These are phyloP conservation scores for Globisporangium rhizosaccharum DNA, from an alignment of 352 stramenopile genomes.

Conservation along the genomic window DNA sequence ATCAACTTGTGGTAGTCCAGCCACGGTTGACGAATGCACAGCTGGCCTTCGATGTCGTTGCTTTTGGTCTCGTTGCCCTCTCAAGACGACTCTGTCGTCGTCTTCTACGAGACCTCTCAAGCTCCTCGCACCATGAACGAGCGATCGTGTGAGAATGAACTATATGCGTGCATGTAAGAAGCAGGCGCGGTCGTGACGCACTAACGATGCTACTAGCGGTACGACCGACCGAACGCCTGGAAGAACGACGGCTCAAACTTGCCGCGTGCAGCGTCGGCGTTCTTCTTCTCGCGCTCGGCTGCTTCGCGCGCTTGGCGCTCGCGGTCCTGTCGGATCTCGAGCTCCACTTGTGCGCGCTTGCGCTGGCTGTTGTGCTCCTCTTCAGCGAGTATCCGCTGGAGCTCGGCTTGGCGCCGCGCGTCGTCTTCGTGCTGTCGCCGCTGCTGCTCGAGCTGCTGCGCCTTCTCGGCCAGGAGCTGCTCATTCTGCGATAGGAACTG, in stretches of 20 bases:
- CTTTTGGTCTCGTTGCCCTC: too few species aligned
- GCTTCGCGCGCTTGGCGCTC: constrained; percentile 46
- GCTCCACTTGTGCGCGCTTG: constrained; percentile 39
- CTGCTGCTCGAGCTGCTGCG: constrained; percentile 28
- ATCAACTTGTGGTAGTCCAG: too few species aligned
- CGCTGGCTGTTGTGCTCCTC: constrained; percentile 51
- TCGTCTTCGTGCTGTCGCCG: constrained; percentile 33
- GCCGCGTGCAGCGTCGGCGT: constrained; percentile 40
- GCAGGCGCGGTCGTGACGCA: neutral
- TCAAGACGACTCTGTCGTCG: too few species aligned
- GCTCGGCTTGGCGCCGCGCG: constrained; percentile 23
- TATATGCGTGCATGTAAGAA: neutral
- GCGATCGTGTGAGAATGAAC: neutral
- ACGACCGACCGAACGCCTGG: constrained; percentile 67
- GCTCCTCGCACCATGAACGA: too few species aligned
- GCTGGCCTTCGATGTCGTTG: too few species aligned
- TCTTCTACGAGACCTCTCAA: too few species aligned
- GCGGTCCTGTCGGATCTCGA: constrained; percentile 44
- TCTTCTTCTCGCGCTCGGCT: constrained; percentile 47
- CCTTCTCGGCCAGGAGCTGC: constrained; percentile 46
- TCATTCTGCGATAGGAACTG: constrained; percentile 56
- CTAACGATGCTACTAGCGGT: constrained; percentile 32
- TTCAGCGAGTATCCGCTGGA: constrained; percentile 38
- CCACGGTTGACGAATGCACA: too few species aligned
- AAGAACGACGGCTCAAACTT: constrained; percentile 77